Base-by-base conservation (phyloP, 2,329 filamentous ascomycete genomes). In the Claviceps pazoutovae region DNA sequence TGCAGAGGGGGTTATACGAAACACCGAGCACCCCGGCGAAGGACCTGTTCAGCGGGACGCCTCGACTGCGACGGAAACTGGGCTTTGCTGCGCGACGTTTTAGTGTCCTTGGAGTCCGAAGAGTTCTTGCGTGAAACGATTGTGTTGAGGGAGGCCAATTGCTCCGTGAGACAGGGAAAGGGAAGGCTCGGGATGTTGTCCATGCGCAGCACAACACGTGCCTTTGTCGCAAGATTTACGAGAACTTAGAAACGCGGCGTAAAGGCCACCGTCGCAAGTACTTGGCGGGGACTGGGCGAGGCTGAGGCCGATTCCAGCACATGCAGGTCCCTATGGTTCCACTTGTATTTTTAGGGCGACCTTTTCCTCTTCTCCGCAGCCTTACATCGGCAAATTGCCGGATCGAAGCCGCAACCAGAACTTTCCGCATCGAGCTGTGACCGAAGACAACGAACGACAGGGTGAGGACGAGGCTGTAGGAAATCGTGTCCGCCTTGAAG, bases 241-340 rank as follows among this genome's bases (percentile, higher is more conserved):
- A 43, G 41, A 34, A 23, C 41, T 17, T 19, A 13, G 41, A 13
- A 43, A 43, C 41, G 38, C 42, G 26, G 52, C 47, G 52, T 54
- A 50, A 56, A 67, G 65, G 65, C 65, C 65, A 67, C 63, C 58
- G 65, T 67, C 64, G 65, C 65, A 65, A 63, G 53, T 62, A 58
- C 54, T 48, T 17, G 38, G 19, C 49, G 16, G 43, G 43, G 48
- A n/a, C 50, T 16, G 38, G 42, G 23, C 17, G 21, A 45, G 36
- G 38, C 42, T 50, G 39, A 41, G 39, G n/a, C n/a, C 39, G n/a
- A 41, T n/a, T 17, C n/a, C n/a, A 17, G 39, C 39, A 41, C n/a
- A 8, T 41, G 39, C 39, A 19, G 39, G 6, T 13, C 39, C 39
- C 39, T 34, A 8, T 34, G 30, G 30, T 11, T 34, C 30, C 30